These are phyloP conservation scores for Ochetophila trinervis DNA, from an alignment of 306 rosid genomes.

Conservation along the genomic window DNA sequence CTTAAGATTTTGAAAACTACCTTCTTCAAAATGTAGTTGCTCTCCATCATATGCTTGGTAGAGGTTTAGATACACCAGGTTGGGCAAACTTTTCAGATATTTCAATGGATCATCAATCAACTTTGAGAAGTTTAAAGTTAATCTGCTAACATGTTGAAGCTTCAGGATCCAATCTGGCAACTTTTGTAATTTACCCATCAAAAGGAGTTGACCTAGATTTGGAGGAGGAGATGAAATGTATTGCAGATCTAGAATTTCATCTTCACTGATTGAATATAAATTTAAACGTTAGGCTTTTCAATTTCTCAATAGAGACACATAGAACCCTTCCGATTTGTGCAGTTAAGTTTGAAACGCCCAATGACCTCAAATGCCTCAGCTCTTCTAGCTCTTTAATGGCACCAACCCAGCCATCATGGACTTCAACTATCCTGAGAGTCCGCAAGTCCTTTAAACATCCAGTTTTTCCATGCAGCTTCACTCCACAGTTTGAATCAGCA, in stretches of 20 bases:
- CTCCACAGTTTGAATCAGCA: background rate
- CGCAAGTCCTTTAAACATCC: background rate
- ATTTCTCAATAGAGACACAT: slow-evolving; percentile 8
- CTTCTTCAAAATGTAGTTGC: slow-evolving; percentile 19
- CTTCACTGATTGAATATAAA: background rate
- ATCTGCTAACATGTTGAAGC: slow-evolving; percentile 19
- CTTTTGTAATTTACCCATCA: slow-evolving; percentile 8
- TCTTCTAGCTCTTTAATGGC: background rate
- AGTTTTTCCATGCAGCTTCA: background rate
- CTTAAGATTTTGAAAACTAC: slow-evolving; percentile 21
- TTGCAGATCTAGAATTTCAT: slow-evolving; percentile 27
- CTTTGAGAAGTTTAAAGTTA: slow-evolving; percentile 13
- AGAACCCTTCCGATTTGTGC: slow-evolving; percentile 9
- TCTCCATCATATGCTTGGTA: slow-evolving; percentile 23
- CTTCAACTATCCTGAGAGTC: background rate
- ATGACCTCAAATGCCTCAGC: background rate
- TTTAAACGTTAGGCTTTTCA: slow-evolving; percentile 18
- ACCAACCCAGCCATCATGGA: background rate
- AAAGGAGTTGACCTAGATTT: background rate
- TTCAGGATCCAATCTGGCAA: slow-evolving; percentile 26
- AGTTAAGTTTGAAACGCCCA: background rate
- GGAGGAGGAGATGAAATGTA: background rate
- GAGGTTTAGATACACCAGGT: slow-evolving; percentile 1
- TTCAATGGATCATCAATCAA: slow-evolving; percentile 21
- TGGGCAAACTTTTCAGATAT: slow-evolving; percentile 4